Conservation (phyloP, 2,329 filamentous ascomycete species). For the Cucurbitaria berberidis region DNA sequence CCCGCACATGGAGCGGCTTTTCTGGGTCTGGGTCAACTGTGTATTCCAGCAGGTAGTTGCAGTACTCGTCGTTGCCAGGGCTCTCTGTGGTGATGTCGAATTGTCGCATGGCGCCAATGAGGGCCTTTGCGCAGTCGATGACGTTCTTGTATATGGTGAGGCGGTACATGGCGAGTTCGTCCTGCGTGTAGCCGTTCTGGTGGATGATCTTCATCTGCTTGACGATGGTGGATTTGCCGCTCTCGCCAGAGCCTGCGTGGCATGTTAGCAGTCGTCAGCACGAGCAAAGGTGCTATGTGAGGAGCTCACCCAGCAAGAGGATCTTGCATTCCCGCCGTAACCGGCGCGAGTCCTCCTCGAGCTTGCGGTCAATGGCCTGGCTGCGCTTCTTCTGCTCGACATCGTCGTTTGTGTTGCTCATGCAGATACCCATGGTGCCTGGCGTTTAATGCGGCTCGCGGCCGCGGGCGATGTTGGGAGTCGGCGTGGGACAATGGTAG, state of each 20-base stretch:
- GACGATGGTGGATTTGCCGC: conserved; percentile 98
- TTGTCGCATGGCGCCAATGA: conserved; percentile 89
- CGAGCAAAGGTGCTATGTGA: not conserved
- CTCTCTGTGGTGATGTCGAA: conserved; percentile 82
- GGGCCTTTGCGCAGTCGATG: conserved; percentile 92
- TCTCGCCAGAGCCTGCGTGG: conserved; percentile 86
- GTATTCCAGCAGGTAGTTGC: conserved; percentile 84
- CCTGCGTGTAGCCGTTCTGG: conserved; percentile 93
- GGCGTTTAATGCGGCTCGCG: conserved; percentile 35
- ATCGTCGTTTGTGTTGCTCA: conserved; percentile 87
- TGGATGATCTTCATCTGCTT: conserved; percentile 99
- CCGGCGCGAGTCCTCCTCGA: conserved; percentile 93
- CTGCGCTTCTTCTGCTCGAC: conserved; percentile 94
- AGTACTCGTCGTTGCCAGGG: conserved; percentile 73
- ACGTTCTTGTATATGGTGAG: conserved; percentile 98
- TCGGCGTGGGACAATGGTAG: conserved; percentile 29
- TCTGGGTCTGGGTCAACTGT: conserved; percentile 90
- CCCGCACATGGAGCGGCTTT: conserved; percentile 77
- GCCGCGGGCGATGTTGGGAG: conserved; percentile 31
- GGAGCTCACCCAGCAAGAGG: conserved; percentile 78
- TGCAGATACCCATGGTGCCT: conserved; percentile 84
- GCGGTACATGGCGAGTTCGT: conserved; percentile 92
- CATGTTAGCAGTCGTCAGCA: conserved; percentile 33
- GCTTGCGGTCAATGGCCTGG: conserved; percentile 89
- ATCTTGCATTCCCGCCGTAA: conserved; percentile 99